phyloP scores from a whole-genome alignment of 164 flowering plant species.

The Vitis rotundifolia region DNA sequence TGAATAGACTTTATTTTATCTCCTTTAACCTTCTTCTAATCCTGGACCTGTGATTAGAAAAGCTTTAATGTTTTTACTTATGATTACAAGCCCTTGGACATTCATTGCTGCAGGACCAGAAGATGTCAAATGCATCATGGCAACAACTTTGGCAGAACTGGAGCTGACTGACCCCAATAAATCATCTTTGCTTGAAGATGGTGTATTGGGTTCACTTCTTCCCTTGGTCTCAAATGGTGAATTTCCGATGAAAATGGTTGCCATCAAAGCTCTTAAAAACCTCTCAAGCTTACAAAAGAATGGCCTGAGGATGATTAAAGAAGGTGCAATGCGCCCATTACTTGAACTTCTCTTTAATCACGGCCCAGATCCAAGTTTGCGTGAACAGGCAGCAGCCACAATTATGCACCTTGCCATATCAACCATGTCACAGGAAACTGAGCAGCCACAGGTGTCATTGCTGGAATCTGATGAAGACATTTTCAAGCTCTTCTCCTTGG shows the following conservation, averaged over 20 bases:
- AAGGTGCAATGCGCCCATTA: slow-evolving; percentile 48
- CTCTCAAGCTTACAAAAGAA: slow-evolving; percentile 56
- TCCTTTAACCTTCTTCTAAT: no score
- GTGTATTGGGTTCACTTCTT: slow-evolving; percentile 53
- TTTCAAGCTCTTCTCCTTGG: slow-evolving; percentile 48
- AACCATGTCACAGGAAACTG: slow-evolving; percentile 33
- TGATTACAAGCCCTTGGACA: not conserved
- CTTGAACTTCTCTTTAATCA: slow-evolving; percentile 50
- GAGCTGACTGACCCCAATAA: slow-evolving; percentile 66
- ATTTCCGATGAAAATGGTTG: slow-evolving; percentile 33
- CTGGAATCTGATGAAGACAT: slow-evolving; percentile 65
- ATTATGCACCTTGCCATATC: slow-evolving; percentile 62
- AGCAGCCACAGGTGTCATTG: slow-evolving; percentile 29
- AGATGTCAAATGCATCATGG: slow-evolving; percentile 51
- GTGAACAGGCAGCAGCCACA: slow-evolving; percentile 51
- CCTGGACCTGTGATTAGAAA: not conserved
- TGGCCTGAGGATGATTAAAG: slow-evolving; percentile 59
- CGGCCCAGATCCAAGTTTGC: slow-evolving; percentile 31
- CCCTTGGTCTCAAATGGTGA: slow-evolving; percentile 41
- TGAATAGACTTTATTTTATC: no score
- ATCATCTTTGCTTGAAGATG: slow-evolving; percentile 50
- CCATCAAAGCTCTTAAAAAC: slow-evolving; percentile 55
- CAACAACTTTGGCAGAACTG: slow-evolving; percentile 61
- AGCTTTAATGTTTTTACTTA: not conserved
- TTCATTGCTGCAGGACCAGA: slow-evolving; percentile 49